Evolutionary conservation across 805 yeast genomes (phyloP).

Genomic region (Saturnispora dispora): DNA sequence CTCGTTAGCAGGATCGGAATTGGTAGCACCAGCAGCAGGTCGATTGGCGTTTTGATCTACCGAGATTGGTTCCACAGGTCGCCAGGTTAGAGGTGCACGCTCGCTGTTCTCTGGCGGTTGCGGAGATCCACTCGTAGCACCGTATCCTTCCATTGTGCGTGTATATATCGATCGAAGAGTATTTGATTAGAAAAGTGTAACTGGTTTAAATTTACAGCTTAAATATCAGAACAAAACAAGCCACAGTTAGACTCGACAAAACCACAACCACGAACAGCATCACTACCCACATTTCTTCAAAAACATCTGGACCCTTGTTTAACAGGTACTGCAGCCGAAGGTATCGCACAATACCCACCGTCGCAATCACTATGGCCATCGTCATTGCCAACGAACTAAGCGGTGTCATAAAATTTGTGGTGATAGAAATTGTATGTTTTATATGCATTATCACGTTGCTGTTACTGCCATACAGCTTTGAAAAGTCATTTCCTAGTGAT

Average conservation of each 20-base stretch:
- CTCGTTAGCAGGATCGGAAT: neutral
- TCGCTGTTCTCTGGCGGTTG: neutral
- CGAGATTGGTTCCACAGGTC: neutral
- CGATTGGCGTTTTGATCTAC: neutral
- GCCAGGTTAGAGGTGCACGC: neutral
- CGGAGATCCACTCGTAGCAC: neutral
- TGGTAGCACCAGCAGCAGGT: neutral
- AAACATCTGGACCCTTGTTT: constrained; percentile 1
- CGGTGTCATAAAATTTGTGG: constrained; percentile 2
- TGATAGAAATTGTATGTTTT: neutral
- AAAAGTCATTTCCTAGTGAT: neutral
- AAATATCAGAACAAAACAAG: constrained; percentile 5
- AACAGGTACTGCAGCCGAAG: neutral
- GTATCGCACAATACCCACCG: constrained; percentile 1
- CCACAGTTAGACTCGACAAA: neutral
- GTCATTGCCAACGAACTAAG: constrained; percentile 4
- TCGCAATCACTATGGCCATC: neutral
- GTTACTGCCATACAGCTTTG: neutral
- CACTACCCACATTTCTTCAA: constrained; percentile 5
- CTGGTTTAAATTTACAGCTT: neutral
- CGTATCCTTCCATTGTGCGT: neutral
- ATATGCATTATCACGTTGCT: neutral
- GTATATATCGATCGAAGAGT: neutral
- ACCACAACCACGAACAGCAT: neutral
- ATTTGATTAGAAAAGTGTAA: neutral